Evolutionary conservation across 768 basidiomycete genomes (phyloP).

Genomic region (Crucibulum laeve): DNA sequence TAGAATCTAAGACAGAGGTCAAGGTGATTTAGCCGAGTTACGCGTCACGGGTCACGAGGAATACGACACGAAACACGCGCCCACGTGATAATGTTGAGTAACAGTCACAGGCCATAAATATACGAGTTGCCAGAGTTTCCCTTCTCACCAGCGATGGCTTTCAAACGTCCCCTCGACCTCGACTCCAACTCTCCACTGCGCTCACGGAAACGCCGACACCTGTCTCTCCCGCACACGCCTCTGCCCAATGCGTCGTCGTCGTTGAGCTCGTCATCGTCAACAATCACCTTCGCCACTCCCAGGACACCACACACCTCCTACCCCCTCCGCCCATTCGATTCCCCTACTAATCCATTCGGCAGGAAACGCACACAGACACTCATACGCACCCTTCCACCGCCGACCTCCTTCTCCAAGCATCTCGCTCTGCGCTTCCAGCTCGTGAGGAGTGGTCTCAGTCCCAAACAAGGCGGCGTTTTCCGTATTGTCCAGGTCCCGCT

Average conservation of each 20-base stretch:
- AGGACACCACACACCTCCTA: conserved; percentile 33
- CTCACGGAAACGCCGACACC: background rate
- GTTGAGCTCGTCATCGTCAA: background rate
- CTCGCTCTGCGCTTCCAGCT: conserved; percentile 63
- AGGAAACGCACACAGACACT: conserved; percentile 41
- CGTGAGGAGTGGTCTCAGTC: conserved; percentile 27
- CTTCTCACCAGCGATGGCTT: too few species aligned
- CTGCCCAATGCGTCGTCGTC: background rate
- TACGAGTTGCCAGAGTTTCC: too few species aligned
- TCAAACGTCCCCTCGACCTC: background rate
- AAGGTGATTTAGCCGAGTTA: too few species aligned
- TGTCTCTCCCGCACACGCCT: conserved; percentile 1
- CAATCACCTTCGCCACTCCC: conserved; percentile 11
- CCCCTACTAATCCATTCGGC: conserved; percentile 69
- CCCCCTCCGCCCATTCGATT: conserved; percentile 53
- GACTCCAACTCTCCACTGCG: background rate
- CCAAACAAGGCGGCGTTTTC: conserved; percentile 46
- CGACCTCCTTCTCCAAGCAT: conserved; percentile 54
- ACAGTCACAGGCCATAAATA: too few species aligned
- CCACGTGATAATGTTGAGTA: too few species aligned
- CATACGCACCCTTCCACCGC: conserved; percentile 31
- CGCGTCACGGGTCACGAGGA: too few species aligned
- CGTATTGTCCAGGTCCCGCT: conserved; percentile 67
- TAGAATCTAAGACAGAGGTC: background rate
- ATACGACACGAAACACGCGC: too few species aligned